phyloP scores from a whole-genome alignment of 2,329 filamentous ascomycete genomes.

The Juglanconis oblonga region DNA sequence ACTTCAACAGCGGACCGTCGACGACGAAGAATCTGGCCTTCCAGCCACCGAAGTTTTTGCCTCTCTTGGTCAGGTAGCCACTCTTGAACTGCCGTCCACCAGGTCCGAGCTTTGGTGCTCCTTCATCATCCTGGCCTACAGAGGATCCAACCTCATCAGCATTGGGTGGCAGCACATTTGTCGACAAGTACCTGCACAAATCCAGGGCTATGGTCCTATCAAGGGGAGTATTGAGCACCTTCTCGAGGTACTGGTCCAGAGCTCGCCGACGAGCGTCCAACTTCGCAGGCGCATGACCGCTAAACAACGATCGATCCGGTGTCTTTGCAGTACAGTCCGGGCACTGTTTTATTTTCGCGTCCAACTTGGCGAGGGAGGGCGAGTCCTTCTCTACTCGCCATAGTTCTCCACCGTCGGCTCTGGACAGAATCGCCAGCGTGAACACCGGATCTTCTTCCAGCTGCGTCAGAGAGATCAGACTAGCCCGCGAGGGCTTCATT shows the following conservation, averaged over 20 bases:
- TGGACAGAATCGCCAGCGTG: constrained; percentile 79
- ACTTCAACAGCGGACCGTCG: constrained; percentile 67
- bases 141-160: constrained; percentile 50
- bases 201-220: constrained; percentile 74
- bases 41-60: constrained; percentile 99
- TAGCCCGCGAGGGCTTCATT: constrained; percentile 87
- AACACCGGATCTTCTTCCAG: constrained; percentile 92
- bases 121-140: constrained; percentile 12
- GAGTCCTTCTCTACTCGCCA: constrained; percentile 96
- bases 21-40: constrained; percentile 72
- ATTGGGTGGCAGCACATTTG: constrained; percentile 60
- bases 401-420: constrained; percentile 72
- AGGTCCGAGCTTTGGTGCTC: constrained; percentile 46
- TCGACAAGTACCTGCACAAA: constrained; percentile 84
- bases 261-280: constrained; percentile 81
- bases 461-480: constrained; percentile 74
- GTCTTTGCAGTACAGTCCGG: constrained; percentile 70
- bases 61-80: constrained; percentile 92
- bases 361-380: constrained; percentile 73
- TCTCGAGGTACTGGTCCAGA: constrained; percentile 81
- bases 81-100: constrained; percentile 71
- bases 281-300: constrained; percentile 87
- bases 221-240: constrained; percentile 77
- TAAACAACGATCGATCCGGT: constrained; percentile 84
- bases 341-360: constrained; percentile 74